A percentile compares a stretch with the other conserved stretches of the same genome.
Evolutionary conservation across 345 rosid genomes (phyloP).

Genomic region (Citrus medica): DNA sequence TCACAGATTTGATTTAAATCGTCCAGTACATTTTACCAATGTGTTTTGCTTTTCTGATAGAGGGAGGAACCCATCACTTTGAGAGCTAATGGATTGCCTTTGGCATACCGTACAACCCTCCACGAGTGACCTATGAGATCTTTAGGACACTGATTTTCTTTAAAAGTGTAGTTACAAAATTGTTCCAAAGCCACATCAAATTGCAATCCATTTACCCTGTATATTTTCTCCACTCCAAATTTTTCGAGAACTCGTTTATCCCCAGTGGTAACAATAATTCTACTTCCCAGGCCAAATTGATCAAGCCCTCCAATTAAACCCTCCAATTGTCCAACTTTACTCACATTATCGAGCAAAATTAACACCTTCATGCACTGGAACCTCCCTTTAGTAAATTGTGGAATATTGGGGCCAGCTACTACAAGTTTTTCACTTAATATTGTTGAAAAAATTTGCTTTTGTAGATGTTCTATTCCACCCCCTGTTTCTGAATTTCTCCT

Average conservation of each 20-base stretch:
- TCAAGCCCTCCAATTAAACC: not conserved
- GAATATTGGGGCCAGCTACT: not conserved
- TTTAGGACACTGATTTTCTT: not conserved
- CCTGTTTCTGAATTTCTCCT: not conserved
- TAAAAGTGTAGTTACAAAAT: not conserved
- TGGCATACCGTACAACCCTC: not conserved
- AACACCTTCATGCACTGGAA: not conserved
- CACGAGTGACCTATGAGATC: not conserved
- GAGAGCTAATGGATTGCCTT: conserved; percentile 17
- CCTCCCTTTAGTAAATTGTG: not conserved
- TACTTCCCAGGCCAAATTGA: not conserved
- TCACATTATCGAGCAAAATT: not conserved
- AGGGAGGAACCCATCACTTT: conserved; percentile 2
- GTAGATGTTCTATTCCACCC: not conserved
- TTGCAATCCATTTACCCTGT: not conserved
- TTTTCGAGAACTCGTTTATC: not conserved
- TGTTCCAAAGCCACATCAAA: not conserved
- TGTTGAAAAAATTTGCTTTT: not conserved
- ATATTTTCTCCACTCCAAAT: not conserved
- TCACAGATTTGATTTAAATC: not conserved
- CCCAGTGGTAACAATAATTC: not conserved
- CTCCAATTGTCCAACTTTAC: not conserved
- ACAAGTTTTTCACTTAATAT: not conserved
- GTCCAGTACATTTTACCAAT: not conserved
- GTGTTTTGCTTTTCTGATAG: not conserved